Conservation (phyloP, 139 green algal genomes). For the Pseudopediastrum boryanum region DNA sequence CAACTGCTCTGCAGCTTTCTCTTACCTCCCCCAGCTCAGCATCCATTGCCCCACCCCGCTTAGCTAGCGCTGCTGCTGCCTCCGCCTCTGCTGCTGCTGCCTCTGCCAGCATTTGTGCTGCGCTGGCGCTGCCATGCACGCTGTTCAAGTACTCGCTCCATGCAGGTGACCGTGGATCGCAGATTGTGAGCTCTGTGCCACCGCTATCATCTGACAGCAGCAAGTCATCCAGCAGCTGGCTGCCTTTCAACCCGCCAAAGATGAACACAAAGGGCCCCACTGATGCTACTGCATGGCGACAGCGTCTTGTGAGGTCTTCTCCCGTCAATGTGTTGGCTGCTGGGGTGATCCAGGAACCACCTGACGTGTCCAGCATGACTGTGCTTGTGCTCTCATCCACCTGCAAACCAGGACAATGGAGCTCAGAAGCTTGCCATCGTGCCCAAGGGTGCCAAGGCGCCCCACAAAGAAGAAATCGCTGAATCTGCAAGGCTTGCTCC, state of each 20-base stretch:
- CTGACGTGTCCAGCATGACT: conserved; percentile 91
- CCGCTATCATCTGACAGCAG: conserved; percentile 75
- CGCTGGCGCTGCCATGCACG: conserved; percentile 69
- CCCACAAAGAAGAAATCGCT: too few species aligned
- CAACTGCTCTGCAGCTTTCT: too few species aligned
- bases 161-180: conserved; percentile 75
- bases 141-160: conserved; percentile 84
- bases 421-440: not conserved
- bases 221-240: conserved; percentile 76
- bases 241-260: conserved; percentile 89
- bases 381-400: conserved; percentile 82
- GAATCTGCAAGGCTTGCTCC: too few species aligned
- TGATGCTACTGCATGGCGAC: conserved; percentile 84
- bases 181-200: conserved; percentile 80
- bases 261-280: conserved; percentile 94
- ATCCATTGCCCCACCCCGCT: too few species aligned
- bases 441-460: too few species aligned
- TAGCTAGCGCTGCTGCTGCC: conserved; percentile 73
- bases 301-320: conserved; percentile 67
- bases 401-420: not conserved
- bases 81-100: conserved; percentile 85
- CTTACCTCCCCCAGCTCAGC: too few species aligned
- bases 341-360: conserved; percentile 66
- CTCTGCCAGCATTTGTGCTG: conserved; percentile 72
- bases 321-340: conserved; percentile 18